These are phyloP conservation scores for Alternaria rosae DNA, from an alignment of 2,329 filamentous ascomycete genomes.

Conservation along the genomic window DNA sequence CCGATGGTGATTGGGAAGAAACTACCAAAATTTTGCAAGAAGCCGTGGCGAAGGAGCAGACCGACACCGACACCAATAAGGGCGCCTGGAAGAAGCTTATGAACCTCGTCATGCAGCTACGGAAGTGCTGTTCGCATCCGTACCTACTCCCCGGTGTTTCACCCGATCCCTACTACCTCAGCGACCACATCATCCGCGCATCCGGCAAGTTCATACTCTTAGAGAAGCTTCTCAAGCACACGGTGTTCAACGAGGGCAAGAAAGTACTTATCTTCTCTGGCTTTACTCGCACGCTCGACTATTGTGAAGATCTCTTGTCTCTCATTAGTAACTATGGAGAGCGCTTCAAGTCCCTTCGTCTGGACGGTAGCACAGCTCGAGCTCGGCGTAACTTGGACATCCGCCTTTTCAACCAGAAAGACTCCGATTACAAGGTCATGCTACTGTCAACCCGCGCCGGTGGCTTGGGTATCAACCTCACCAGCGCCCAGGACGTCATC, in stretches of 20 bases:
- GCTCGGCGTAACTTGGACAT: slow-evolving; percentile 62
- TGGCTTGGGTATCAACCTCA: slow-evolving; percentile 63
- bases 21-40: slow-evolving; percentile 95
- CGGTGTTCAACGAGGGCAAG: slow-evolving; percentile 59
- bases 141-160: slow-evolving; percentile 58
- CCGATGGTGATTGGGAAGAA: slow-evolving; percentile 62
- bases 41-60: slow-evolving; percentile 65
- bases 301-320: slow-evolving; percentile 60
- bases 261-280: slow-evolving; percentile 66
- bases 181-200: slow-evolving; percentile 57
- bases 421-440: slow-evolving; percentile 61
- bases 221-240: slow-evolving; percentile 59
- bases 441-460: slow-evolving; percentile 64
- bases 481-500: slow-evolving; percentile 62
- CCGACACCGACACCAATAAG: slow-evolving; percentile 39
- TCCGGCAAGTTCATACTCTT: slow-evolving; percentile 66
- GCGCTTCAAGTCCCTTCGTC: slow-evolving; percentile 56
- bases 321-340: slow-evolving; percentile 53
- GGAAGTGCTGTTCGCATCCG: slow-evolving; percentile 64
- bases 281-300: slow-evolving; percentile 61
- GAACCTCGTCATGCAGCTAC: slow-evolving; percentile 64
- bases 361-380: slow-evolving; percentile 60
- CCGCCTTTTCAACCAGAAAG: slow-evolving; percentile 59
- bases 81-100: slow-evolving; percentile 59
- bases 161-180: slow-evolving; percentile 56